These are phyloP conservation scores for Elongisporangium prolatum DNA, from an alignment of 352 stramenopile species.

Conservation along the genomic window DNA sequence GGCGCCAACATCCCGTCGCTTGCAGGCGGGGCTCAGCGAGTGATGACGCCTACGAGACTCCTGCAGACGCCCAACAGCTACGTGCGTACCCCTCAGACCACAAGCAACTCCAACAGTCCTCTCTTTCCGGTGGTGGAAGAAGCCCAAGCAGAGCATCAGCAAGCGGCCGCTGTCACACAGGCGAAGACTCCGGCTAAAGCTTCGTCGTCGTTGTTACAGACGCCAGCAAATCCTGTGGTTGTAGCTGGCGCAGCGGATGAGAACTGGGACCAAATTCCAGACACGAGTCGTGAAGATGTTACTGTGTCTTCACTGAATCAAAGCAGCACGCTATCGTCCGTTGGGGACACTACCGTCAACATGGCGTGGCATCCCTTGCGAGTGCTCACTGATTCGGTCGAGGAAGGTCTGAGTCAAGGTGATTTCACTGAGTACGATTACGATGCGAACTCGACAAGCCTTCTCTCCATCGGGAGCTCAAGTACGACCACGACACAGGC, in stretches of 20 bases:
- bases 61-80: background rate
- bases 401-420: background rate
- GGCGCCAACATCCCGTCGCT: conserved; percentile 38
- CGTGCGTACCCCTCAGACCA: background rate
- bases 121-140: background rate
- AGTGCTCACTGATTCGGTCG: background rate
- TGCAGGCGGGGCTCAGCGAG: conserved; percentile 46
- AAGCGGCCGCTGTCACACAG: background rate
- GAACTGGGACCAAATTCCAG: background rate
- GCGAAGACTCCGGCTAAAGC: background rate
- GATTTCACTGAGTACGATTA: background rate
- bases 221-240: background rate
- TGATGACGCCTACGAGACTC: conserved; percentile 42
- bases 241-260: background rate
- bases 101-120: background rate
- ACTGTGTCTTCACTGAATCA: background rate
- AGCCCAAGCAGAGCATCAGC: background rate
- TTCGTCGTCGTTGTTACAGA: background rate
- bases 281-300: background rate
- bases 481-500: background rate
- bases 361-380: background rate
- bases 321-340: background rate
- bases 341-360: background rate
- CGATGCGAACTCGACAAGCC: background rate
- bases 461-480: background rate